Evolutionary conservation across 139 green algal genomes (phyloP).

Genomic region (Chlorella sp.): DNA sequence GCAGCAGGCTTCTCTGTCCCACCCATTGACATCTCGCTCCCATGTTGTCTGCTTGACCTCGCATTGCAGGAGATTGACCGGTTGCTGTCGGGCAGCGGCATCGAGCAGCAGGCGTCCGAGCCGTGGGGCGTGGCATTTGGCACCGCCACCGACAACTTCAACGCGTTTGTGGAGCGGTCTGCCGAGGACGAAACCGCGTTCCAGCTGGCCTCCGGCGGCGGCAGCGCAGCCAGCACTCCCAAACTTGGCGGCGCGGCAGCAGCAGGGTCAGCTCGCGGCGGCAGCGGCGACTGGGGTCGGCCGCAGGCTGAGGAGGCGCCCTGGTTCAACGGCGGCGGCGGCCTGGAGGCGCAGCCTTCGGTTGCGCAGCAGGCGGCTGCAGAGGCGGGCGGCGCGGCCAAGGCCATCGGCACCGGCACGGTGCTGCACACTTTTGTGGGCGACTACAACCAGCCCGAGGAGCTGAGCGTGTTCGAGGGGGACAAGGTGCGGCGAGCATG

Average conservation of each 20-base stretch:
- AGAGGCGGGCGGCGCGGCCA: not conserved
- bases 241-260: not conserved
- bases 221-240: conserved; percentile 1
- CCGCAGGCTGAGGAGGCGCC: not conserved
- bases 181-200: not conserved
- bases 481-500: conserved; percentile 42
- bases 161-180: conserved; percentile 23
- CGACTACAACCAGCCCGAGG: conserved; percentile 45
- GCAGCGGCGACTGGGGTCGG: not conserved
- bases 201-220: not conserved
- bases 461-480: conserved; percentile 52
- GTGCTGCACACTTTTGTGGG: conserved; percentile 52
- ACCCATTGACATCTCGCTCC: too few relatives aligned
- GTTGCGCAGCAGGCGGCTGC: not conserved
- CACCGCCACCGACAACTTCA: not conserved
- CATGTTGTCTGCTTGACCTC: too few relatives aligned
- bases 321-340: not conserved
- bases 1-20: too few relatives aligned
- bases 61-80: conserved; percentile 32
- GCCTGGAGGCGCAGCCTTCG: not conserved
- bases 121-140: conserved; percentile 7
- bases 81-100: conserved; percentile 23
- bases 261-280: not conserved
- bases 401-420: conserved; percentile 29
- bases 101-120: not conserved